Evolutionary conservation across 2,329 filamentous ascomycete species (phyloP), one percentile per base, ranked within the genome.

Genomic region (Whalleya microplaca): DNA sequence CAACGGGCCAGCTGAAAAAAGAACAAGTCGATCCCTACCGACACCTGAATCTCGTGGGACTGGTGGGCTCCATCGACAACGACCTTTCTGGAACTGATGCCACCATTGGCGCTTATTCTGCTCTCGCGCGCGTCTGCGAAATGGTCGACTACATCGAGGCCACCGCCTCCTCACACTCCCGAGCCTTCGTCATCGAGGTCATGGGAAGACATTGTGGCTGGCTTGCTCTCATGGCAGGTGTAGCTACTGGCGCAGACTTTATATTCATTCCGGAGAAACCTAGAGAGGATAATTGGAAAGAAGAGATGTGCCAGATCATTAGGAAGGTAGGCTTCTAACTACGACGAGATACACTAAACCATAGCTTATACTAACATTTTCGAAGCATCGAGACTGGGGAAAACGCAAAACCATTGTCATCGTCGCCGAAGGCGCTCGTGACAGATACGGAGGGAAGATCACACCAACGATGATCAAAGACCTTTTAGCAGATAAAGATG

Each of bases 391-490:
- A 64, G 80, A 83, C 60, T 83, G 92, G 70, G 95, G 95, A 70
- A 99, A 98, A 83, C 86, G 95, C 68, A 96, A 96, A 80, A 98
- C 95, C 1, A 98, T 98, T 67, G 94, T 99, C 68, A 96, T 99
- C 67, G 90, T 99, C 50, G 95, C 95, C 50, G 95, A 99, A 76
- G 95, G 95, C 64, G 95, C 95, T 45, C 89, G 93, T 64, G 93
- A 97, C 76, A 83, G 84, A 62, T 78, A 94, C 51, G 85, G 96
- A 56, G 90, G 89, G 71, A 94, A 91, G 75, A 96, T 99, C 68
- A 86, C 86, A 0, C 87, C 92, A 9, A 78, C 81, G 18, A 88
- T 89, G 75, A 90, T 99, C 74, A 96, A 95, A 73, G 85, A 94
- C 65, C 85, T 98, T 48, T 84, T 99, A n/a, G 88, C 92, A 40